Evolutionary conservation across 148 eudicot species (phyloP), one percentile per base, ranked within the genome.

Genomic region (Persicaria maculosa): DNA sequence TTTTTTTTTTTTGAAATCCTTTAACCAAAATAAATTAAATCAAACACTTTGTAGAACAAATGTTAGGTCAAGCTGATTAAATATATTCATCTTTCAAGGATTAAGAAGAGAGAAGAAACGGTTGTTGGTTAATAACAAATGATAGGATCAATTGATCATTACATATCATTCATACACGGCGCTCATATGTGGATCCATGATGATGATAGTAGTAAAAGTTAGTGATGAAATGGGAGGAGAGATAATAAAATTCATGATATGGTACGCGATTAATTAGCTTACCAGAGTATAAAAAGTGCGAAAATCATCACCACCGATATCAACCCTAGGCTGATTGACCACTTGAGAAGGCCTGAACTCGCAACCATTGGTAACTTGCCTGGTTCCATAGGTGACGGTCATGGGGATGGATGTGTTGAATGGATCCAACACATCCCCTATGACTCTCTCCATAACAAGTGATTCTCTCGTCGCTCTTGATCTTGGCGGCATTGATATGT

Each of bases 381-480:
- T 79, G 15, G 61, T 70, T 1, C 59, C 73, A 62, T 86, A 89
- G 2, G 10, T 55, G 0, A 91, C 86, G 15, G 81, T 77, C 1
- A 91, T 68, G 9, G 54, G 45, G 1, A 82, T 78, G 0, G 82
- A 79, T 72, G 84, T 81, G 1, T 74, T 74, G 67, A 89, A 91
- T 0, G 88, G 90, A 50, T 87, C 90, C 74, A 89, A 75, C 7
- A 89, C 97, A 74, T 91, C 97, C 0, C 91, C 91, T 53, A 91
- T 72, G 16, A 91, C 93, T 17, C 90, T 65, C 6, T 89, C 93
- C 2, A 91, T 76, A 7, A 85, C 88, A 0, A 91, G 85, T n/a
- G 97, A 83, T 72, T 91, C 89, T 50, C 88, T 80, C 7, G 19
- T 22, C 12, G 9, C 31, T 59, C 65, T 59, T 59, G 40, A 9